Evolutionary conservation across 352 stramenopile species (phyloP).

Genomic region (Pythium scleroteichum): DNA sequence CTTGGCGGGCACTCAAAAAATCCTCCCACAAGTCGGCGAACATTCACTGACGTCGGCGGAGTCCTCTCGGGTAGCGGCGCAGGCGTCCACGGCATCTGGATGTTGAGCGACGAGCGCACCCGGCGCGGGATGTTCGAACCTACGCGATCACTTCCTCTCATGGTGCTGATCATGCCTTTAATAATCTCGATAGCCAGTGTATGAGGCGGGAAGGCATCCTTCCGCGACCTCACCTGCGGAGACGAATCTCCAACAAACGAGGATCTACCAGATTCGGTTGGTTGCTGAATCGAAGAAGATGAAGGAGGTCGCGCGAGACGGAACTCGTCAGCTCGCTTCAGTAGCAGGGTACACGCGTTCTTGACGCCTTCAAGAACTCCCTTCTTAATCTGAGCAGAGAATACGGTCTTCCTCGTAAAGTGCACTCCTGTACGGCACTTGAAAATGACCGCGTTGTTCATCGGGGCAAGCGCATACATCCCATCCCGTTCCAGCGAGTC

Average conservation of each 20-base stretch:
- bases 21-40: conserved; percentile 21
- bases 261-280: background rate
- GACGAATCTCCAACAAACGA: background rate
- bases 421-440: conserved; percentile 32
- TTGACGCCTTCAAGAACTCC: conserved; percentile 35
- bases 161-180: conserved; percentile 45
- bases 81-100: conserved; percentile 48
- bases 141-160: conserved; percentile 32
- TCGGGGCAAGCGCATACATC: conserved; percentile 18
- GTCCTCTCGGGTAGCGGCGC: background rate
- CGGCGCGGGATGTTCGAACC: conserved; percentile 27
- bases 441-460: conserved; percentile 26
- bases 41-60: conserved; percentile 11
- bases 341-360: conserved; percentile 27
- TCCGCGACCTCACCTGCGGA: background rate
- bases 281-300: background rate
- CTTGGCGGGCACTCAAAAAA: conserved; percentile 55
- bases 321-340: conserved; percentile 27
- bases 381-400: conserved; percentile 31
- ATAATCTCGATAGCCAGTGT: conserved; percentile 57
- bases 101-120: conserved; percentile 29
- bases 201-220: conserved; percentile 27
- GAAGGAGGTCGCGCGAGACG: background rate
- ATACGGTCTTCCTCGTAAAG: conserved; percentile 33
- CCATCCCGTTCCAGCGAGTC: conserved; percentile 30